phyloP scores from a whole-genome alignment of 306 rosid genomes.

The Echinosophora koreensis region DNA sequence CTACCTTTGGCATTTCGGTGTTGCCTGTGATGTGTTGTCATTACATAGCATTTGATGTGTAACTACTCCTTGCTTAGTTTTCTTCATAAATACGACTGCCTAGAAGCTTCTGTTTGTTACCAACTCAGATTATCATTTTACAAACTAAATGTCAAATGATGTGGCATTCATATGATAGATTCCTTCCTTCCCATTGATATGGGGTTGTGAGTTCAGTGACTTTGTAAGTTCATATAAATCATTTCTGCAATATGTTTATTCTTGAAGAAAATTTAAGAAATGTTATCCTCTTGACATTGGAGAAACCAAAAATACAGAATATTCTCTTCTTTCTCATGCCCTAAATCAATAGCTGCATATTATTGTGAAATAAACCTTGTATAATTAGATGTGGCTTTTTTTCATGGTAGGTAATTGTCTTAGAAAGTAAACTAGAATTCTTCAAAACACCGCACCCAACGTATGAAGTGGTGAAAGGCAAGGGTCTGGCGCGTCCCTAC shows the following conservation, averaged over 20 bases:
- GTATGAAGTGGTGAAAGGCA: too few species aligned
- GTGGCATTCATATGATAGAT: too few species aligned
- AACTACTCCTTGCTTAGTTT: constrained; percentile 18
- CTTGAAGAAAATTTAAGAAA: too few species aligned
- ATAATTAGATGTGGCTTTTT: constrained; percentile 3
- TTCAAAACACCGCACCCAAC: constrained; percentile 51
- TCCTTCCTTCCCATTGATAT: too few species aligned
- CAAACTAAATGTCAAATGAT: not conserved
- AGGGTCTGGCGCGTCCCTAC: too few species aligned
- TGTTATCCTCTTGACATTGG: too few species aligned
- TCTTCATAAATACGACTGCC: constrained; percentile 62
- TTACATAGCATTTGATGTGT: not conserved
- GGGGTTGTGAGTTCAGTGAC: too few species aligned
- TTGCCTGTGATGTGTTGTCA: not conserved
- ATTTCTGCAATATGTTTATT: too few species aligned
- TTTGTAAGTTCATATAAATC: too few species aligned
- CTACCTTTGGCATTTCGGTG: constrained; percentile 66
- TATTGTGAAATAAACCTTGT: not conserved
- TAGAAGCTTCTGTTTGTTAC: constrained; percentile 77
- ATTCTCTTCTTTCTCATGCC: not conserved
- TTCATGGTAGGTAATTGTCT: constrained; percentile 65
- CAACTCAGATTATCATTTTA: not conserved
- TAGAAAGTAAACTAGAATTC: constrained; percentile 81
- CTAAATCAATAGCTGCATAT: not conserved
- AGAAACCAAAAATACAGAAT: too few species aligned